Conservation (phyloP, 768 basidiomycete species). For the Guyanaporus albipodus region DNA sequence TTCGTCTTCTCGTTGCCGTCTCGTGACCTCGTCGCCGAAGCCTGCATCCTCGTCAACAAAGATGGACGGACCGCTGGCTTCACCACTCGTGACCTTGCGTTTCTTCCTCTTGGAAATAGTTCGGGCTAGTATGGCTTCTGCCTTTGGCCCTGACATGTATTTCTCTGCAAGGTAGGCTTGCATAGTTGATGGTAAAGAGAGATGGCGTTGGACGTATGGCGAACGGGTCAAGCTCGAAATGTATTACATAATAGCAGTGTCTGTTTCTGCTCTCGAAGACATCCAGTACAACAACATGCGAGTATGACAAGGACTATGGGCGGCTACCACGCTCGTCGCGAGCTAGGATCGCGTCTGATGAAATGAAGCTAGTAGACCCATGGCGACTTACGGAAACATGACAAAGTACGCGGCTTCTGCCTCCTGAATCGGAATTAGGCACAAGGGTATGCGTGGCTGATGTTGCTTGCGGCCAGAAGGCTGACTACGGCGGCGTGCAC, state of each 20-base stretch:
- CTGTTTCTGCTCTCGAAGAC: too few species aligned
- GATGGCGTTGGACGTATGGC: neutral
- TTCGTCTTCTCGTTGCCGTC: slow-evolving; percentile 54
- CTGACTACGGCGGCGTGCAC: neutral
- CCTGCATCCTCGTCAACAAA: slow-evolving; percentile 69
- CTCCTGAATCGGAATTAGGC: slow-evolving; percentile 24
- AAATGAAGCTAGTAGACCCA: neutral
- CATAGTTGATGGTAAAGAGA: slow-evolving; percentile 33
- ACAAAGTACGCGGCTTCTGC: slow-evolving; percentile 26
- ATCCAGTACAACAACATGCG: neutral
- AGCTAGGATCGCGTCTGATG: slow-evolving; percentile 6
- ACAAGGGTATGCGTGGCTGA: slow-evolving; percentile 16
- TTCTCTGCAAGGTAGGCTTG: slow-evolving; percentile 85
- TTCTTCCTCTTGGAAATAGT: slow-evolving; percentile 59
- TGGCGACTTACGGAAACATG: slow-evolving; percentile 25
- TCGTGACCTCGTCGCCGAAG: slow-evolving; percentile 51
- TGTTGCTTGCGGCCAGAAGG: neutral
- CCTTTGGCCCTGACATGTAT: slow-evolving; percentile 96
- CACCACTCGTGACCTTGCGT: slow-evolving; percentile 44
- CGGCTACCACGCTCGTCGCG: neutral
- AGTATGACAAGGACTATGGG: neutral
- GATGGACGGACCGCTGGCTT: slow-evolving; percentile 26
- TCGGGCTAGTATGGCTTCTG: slow-evolving; percentile 86
- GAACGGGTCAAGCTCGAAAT: neutral
- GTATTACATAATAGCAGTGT: too few species aligned